These are phyloP conservation scores for Ustilago vetiveriae DNA, from an alignment of 1,284 basidiomycete genomes.

Conservation along the genomic window DNA sequence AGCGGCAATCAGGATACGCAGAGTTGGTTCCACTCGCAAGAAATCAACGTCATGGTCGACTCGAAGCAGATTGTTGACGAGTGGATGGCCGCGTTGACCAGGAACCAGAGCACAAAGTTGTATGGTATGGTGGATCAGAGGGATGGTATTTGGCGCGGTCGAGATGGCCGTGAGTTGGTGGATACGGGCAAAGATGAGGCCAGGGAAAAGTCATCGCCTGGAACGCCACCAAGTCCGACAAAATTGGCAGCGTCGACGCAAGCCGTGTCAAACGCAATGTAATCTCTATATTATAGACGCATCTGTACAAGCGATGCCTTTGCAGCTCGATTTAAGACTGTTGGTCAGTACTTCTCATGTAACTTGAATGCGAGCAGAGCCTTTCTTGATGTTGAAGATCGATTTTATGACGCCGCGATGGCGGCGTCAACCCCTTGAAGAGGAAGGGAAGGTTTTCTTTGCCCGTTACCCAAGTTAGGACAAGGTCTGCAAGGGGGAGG, in stretches of 20 bases:
- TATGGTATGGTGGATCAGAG: conserved; percentile 74
- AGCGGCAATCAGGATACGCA: conserved; percentile 75
- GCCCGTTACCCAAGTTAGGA: no score
- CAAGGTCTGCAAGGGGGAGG: no score
- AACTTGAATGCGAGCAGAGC: no score
- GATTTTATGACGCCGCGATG: no score
- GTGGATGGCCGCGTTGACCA: conserved; percentile 74
- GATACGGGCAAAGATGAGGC: conserved; percentile 54
- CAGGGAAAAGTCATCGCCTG: conserved; percentile 6
- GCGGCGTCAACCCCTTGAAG: no score
- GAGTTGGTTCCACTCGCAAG: conserved; percentile 81
- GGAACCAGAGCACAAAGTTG: conserved; percentile 77
- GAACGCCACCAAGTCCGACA: not conserved
- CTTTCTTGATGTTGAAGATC: no score
- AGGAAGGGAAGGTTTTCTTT: no score
- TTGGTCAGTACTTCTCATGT: no score
- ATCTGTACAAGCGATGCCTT: no score
- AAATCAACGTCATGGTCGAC: conserved; percentile 81
- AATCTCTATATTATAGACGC: no score
- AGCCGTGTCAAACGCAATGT: not conserved
- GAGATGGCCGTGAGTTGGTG: conserved; percentile 60
- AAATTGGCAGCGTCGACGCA: no score
- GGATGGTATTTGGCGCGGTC: conserved; percentile 78
- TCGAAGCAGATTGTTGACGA: conserved; percentile 73
- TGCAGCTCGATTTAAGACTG: no score